These are phyloP conservation scores for Pleurotus sapidus DNA, from an alignment of 768 basidiomycete species.

Conservation along the genomic window DNA sequence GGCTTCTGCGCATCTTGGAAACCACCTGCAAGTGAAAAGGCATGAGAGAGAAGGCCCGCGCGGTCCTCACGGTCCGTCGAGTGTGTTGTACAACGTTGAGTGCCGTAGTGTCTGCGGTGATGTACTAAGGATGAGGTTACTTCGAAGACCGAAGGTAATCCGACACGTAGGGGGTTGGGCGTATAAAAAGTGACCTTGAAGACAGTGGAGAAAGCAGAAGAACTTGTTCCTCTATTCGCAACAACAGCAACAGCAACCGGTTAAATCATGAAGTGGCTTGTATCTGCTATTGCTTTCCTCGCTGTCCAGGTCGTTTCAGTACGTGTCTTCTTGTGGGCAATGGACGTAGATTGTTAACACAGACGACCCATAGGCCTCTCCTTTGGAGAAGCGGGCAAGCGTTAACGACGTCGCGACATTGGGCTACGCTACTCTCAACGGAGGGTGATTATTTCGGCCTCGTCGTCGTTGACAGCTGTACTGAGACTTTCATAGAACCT, in stretches of 20 bases:
- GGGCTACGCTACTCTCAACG: constrained; percentile 34
- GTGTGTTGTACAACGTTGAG: background rate
- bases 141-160: constrained; percentile 4
- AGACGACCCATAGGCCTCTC: background rate
- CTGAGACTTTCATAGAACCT: constrained; percentile 26
- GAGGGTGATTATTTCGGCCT: constrained; percentile 20
- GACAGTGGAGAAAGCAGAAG: background rate
- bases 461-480: background rate
- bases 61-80: constrained; percentile 4
- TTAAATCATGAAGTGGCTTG: constrained; percentile 29
- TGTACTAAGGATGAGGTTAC: background rate
- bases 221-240: constrained; percentile 1
- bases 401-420: constrained; percentile 32
- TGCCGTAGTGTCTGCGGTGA: background rate
- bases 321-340: background rate
- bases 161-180: background rate
- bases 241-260: constrained; percentile 2
- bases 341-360: too few relatives aligned
- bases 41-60: background rate
- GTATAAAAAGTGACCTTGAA: background rate
- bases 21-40: background rate
- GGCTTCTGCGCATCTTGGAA: background rate
- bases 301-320: constrained; percentile 27
- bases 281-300: constrained; percentile 27
- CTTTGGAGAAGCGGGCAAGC: constrained; percentile 31